A percentile compares a stretch with the other conserved stretches of the same genome.
Conservation (phyloP, 768 basidiomycete species). For the Cystobasidium tubakii region DNA sequence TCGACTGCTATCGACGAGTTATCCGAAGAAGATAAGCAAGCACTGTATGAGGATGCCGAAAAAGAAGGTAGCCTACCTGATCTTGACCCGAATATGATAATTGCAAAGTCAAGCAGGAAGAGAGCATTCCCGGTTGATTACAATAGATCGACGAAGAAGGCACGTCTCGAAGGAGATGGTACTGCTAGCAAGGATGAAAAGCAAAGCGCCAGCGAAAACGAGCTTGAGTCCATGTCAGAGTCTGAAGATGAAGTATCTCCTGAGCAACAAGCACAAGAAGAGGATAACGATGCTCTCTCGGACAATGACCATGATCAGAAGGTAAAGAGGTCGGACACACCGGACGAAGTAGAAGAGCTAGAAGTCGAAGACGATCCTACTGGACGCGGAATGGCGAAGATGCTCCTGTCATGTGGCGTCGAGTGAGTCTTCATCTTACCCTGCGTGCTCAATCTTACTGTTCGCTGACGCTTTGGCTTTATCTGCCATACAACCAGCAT, state of each 20-base stretch:
- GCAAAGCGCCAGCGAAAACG: neutral
- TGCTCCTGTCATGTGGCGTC: conserved; percentile 19
- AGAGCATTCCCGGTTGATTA: neutral
- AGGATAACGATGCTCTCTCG: neutral
- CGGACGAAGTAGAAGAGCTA: conserved; percentile 6
- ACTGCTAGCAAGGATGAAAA: neutral
- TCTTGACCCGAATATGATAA: neutral
- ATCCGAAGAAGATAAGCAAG: neutral
- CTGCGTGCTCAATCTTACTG: neutral
- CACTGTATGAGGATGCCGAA: neutral
- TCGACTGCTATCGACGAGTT: neutral
- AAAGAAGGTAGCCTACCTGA: conserved; percentile 4
- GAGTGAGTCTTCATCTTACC: neutral
- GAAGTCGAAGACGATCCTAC: conserved; percentile 11
- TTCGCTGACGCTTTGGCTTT: neutral
- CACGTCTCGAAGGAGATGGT: neutral
- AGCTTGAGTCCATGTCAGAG: neutral
- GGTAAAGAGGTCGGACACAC: neutral
- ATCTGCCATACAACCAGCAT: neutral
- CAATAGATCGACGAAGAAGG: neutral
- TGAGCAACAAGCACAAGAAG: neutral
- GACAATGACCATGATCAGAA: neutral
- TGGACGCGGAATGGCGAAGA: conserved; percentile 26
- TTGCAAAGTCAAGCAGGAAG: neutral
- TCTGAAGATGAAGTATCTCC: neutral